A percentile compares a stretch with the other conserved stretches of the same genome.
phyloP scores from a whole-genome alignment of 208 protist species.

The Willaertia magna region DNA sequence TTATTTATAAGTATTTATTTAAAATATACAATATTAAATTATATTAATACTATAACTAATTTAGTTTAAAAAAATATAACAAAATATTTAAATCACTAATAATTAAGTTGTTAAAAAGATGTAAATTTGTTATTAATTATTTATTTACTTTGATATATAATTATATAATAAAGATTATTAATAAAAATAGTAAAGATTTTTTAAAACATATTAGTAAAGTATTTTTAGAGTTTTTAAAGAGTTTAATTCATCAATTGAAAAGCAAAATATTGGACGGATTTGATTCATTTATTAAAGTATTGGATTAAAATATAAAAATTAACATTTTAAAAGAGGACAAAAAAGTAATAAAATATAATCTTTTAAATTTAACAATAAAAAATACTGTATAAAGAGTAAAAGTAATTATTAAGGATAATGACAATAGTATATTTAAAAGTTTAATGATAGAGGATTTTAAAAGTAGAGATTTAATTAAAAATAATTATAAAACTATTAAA shows the following conservation, averaged over 20 bases:
- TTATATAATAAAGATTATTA: background rate
- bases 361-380: background rate
- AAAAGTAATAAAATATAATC: background rate
- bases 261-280: slow-evolving; percentile 34
- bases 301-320: slow-evolving; percentile 36
- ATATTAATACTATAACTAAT: slow-evolving; percentile 21
- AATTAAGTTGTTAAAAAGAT: slow-evolving; percentile 25
- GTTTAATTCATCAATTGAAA: slow-evolving; percentile 18
- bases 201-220: slow-evolving; percentile 21
- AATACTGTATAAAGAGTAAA: slow-evolving; percentile 32
- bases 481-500: slow-evolving; percentile 28
- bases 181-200: slow-evolving; percentile 25
- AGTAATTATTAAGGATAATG: slow-evolving; percentile 26
- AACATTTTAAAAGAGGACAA: too few species aligned
- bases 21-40: slow-evolving; percentile 34
- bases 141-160: slow-evolving; percentile 26
- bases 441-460: background rate
- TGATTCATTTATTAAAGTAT: slow-evolving; percentile 41
- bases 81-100: slow-evolving; percentile 30
- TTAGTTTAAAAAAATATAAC: slow-evolving; percentile 25
- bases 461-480: slow-evolving; percentile 22
- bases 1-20: slow-evolving; percentile 34
- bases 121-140: slow-evolving; percentile 32
- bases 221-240: slow-evolving; percentile 29
- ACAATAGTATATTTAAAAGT: background rate